Conservation (phyloP, 805 yeast genomes). For the Isabelozyma heimii region DNA sequence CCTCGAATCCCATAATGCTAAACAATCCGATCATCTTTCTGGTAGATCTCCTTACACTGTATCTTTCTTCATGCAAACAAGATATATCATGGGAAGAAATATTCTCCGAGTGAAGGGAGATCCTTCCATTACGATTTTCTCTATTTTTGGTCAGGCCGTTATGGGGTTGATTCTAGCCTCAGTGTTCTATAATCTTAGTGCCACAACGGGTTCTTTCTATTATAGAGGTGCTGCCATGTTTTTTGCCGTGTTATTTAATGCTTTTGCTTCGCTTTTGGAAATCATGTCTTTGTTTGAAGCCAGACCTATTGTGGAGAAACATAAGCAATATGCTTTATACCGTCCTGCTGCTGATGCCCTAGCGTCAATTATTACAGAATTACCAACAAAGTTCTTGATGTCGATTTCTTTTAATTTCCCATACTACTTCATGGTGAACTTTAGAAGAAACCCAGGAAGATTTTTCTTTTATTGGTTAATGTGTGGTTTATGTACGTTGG, state of each 20-base stretch:
- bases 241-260: conserved; percentile 59
- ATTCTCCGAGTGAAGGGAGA: conserved; percentile 55
- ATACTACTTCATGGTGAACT: conserved; percentile 50
- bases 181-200: conserved; percentile 50
- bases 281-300: conserved; percentile 56
- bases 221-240: conserved; percentile 64
- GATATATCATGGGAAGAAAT: conserved; percentile 53
- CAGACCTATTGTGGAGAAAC: conserved; percentile 68
- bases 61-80: conserved; percentile 48
- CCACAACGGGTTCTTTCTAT: conserved; percentile 53
- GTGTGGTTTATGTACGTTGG: conserved; percentile 28
- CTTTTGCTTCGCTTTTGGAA: conserved; percentile 59
- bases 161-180: conserved; percentile 64
- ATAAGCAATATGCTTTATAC: conserved; percentile 67
- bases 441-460: conserved; percentile 34
- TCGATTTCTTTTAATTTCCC: conserved; percentile 28
- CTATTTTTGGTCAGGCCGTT: conserved; percentile 49
- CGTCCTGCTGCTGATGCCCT: conserved; percentile 74
- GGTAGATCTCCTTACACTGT: conserved; percentile 35
- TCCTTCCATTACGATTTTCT: conserved; percentile 50
- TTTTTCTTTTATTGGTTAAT: conserved; percentile 38
- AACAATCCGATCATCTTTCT: conserved; percentile 38
- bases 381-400: conserved; percentile 54
- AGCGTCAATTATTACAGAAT: conserved; percentile 55
- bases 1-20: conserved; percentile 27